These are phyloP conservation scores for Begonia peltatifolia DNA, from an alignment of 306 rosid species.

Conservation along the genomic window DNA sequence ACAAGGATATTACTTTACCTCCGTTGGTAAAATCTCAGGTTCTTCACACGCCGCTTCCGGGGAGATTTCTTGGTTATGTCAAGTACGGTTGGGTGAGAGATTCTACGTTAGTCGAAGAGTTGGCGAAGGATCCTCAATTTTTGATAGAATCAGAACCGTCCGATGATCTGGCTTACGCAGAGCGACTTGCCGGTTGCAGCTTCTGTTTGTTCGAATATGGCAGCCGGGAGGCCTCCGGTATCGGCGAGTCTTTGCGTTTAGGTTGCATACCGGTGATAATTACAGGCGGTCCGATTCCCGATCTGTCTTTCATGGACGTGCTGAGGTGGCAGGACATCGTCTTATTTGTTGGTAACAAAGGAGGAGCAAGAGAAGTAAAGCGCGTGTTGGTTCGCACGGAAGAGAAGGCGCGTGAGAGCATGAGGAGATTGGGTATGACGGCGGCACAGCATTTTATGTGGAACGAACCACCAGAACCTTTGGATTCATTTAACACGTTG, in stretches of 20 bases:
- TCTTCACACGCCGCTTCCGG: constrained; percentile 9
- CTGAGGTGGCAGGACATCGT: constrained; percentile 59
- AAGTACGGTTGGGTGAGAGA: constrained; percentile 9
- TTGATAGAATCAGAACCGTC: constrained; percentile 25
- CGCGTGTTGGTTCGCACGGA: constrained; percentile 16
- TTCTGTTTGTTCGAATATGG: constrained; percentile 41
- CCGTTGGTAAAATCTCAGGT: background rate
- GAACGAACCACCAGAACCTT: constrained; percentile 40
- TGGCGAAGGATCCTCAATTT: constrained; percentile 19
- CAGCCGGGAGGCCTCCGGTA: constrained; percentile 18
- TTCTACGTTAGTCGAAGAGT: constrained; percentile 7
- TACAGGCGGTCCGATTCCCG: constrained; percentile 26
- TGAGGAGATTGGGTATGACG: constrained; percentile 26
- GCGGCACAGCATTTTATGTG: constrained; percentile 54
- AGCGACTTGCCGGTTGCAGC: constrained; percentile 14
- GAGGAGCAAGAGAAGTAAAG: constrained; percentile 16
- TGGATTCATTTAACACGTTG: constrained; percentile 49
- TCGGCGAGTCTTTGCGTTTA: constrained; percentile 41
- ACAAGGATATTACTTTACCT: constrained; percentile 54
- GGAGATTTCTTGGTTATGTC: constrained; percentile 17
- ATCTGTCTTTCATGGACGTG: constrained; percentile 61
- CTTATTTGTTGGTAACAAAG: constrained; percentile 19
- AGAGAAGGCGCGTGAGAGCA: constrained; percentile 10
- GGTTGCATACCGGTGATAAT: constrained; percentile 60
- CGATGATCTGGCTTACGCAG: constrained; percentile 6